These are phyloP conservation scores for Capronia americana DNA, from an alignment of 2,329 filamentous ascomycete species.

Conservation along the genomic window DNA sequence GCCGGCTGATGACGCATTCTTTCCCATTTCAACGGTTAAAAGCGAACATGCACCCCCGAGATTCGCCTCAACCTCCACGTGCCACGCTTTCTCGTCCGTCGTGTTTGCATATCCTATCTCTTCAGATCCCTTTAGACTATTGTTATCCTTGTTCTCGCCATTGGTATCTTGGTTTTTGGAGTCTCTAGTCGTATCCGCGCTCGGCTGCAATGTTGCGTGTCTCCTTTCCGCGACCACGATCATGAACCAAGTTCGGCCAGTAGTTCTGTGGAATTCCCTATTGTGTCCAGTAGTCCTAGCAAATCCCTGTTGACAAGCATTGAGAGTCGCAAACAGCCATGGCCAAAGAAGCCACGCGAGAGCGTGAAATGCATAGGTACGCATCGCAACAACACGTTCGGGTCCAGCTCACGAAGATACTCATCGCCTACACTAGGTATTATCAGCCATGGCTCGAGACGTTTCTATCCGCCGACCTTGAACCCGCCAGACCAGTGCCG, in stretches of 20 bases:
- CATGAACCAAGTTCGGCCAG: neutral
- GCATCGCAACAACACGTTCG: neutral
- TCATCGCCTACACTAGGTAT: conserved; percentile 18
- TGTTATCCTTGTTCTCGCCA: neutral
- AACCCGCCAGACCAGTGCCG: conserved; percentile 19
- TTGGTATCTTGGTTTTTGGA: neutral
- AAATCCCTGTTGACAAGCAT: neutral
- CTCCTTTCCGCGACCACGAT: neutral
- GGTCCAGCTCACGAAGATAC: neutral
- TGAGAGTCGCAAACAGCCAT: conserved; percentile 15
- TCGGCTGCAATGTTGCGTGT: neutral
- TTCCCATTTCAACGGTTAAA: neutral
- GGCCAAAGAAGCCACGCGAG: conserved; percentile 34
- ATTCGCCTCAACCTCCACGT: neutral
- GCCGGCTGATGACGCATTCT: neutral
- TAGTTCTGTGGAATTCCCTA: neutral
- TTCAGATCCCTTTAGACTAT: neutral
- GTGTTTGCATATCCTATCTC: neutral
- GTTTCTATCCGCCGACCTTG: conserved; percentile 38
- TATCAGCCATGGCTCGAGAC: conserved; percentile 40
- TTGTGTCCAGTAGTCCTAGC: neutral
- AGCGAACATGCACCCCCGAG: neutral
- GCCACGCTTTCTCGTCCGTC: neutral
- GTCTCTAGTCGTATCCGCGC: neutral
- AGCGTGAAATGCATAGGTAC: conserved; percentile 37